Evolutionary conservation across 257 asterid genomes (phyloP), one percentile per base, ranked within the genome.

Genomic region (Solanum gracilifrons): DNA sequence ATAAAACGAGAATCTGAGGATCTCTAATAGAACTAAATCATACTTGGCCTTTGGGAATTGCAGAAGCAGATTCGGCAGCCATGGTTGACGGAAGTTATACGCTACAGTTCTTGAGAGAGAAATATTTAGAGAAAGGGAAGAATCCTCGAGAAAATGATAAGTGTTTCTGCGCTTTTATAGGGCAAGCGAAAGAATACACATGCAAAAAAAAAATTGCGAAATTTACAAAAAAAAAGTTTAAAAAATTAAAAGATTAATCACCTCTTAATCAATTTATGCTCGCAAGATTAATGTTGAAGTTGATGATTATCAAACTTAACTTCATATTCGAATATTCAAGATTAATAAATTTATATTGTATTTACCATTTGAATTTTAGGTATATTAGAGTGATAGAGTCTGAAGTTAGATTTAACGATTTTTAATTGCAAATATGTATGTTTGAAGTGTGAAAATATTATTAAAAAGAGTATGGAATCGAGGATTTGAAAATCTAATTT

Each of bases 61-160:
- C 64, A 82, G 93, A 93, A 85, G 92, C 92, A n/a, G 98, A 91
- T 91, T 95, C 98, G 82, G 92, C 89, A 87, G 97, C 91, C 98
- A 95, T 95, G 88, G 89, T 27, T 90, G 83, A 25, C 32, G 84
- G 84, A 69, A 36, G 16, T 20, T 33, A 64, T 13, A 75, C 87
- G 90, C 71, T 58, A 60, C 46, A 48, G 87, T 31, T 29, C 36
- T 71, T 31, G 41, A 31, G n/a, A 71, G 39, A 69, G 37, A 64
- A 13, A 66, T 12, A 68, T 31, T 71, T n/a, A 31, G 46, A 35
- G 87, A 80, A 32, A 13, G 76, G 27, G 85, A 66, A 43, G 75
- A 60, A 36, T 21, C 9, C 73, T 68, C 76, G 46, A 69, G 48
- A 73, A 25, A 82, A 23, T 39, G 11, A 12, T 2, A 25, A 6